Percentiles rank a stretch among this genome's conserved stretches.
Conservation (phyloP, 2,329 filamentous ascomycete genomes). For the Venturia oleaginea region DNA sequence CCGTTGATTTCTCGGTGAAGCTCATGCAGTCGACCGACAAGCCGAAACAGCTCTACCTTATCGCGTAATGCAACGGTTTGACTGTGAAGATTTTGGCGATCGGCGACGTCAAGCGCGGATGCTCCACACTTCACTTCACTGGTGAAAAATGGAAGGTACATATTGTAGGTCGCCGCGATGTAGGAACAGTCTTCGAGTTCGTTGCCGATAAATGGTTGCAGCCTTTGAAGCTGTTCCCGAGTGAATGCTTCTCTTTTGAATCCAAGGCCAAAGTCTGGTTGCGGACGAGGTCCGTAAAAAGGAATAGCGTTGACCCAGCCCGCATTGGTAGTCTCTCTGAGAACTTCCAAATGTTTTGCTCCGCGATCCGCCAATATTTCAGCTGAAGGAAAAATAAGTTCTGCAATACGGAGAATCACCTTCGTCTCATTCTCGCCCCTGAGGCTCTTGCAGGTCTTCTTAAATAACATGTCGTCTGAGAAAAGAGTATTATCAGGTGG, state of each 20-base stretch:
- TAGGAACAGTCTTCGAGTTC: neutral
- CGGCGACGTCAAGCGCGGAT: conserved; percentile 23
- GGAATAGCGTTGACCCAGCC: conserved; percentile 20
- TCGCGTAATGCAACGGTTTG: neutral
- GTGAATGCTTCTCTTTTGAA: conserved; percentile 19
- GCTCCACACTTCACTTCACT: conserved; percentile 21
- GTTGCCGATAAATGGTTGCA: conserved; percentile 12
- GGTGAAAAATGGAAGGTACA: conserved; percentile 14
- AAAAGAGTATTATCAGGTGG: neutral
- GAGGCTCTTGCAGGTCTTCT: neutral
- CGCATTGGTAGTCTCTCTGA: conserved; percentile 9
- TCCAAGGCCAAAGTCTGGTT: conserved; percentile 18
- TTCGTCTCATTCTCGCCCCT: conserved; percentile 4
- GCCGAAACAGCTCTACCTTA: conserved; percentile 21
- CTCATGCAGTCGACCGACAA: conserved; percentile 28
- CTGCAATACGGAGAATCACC: neutral
- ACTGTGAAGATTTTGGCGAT: conserved; percentile 16
- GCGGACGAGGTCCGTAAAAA: conserved; percentile 16
- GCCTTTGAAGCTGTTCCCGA: conserved; percentile 17
- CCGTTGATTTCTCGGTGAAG: conserved; percentile 22
- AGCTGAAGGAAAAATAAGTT: conserved; percentile 6
- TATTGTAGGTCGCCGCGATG: neutral
- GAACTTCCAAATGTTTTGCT: neutral
- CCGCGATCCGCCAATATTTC: neutral
- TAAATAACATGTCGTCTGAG: conserved; percentile 1